Evolutionary conservation across 306 rosid genomes (phyloP), one percentile per base, ranked within the genome.

Genomic region (Boehmeria nivea): DNA sequence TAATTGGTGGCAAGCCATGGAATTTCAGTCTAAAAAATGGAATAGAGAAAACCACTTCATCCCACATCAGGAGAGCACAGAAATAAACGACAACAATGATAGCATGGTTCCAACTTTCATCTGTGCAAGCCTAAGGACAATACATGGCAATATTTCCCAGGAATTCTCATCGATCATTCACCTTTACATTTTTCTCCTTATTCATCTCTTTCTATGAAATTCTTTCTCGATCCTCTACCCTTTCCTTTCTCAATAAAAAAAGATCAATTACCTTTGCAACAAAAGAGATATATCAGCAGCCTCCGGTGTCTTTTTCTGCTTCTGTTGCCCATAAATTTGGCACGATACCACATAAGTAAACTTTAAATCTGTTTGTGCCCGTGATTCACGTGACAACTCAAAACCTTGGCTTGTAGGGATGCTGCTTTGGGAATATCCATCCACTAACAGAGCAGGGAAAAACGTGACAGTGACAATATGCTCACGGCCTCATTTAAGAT

Each of bases 301-400:
- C 80, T 91, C 95, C 4, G 71, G 79, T 43, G 66, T 66, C 70
- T 73, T 82, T 55, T 66, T 72, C 78, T 87, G 96, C 70, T 87
- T 91, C 69, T 91, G 98, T 61, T 82, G 96, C 72, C 98, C 96
- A 84, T 87, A 91, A 66, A 91, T 91, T 87, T 91, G 98, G 81
- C 98, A 91, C n/a, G 98, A 91, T 48, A 91, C 86, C 45, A 91
- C 98, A 59, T 91, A 91, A 21, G 98, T 87, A 71, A 87, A 91
- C 79, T 91, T 91, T 72, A 91, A 68, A 78, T 91, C 98, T 45
- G 93, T 85, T 57, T 91, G 98, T 51, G 98, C 98, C 69, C 94
- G 78, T 53, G 96, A 75, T 75, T 78, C 91, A 51, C 67, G 89
- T 40, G 98, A 91, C 52, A 64, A 51, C 80, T 87, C 96, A 69